Percentiles rank a stretch among this genome's conserved stretches.
Conservation (phyloP, 2,329 filamentous ascomycete genomes). For the Sporothrix mexicana region DNA sequence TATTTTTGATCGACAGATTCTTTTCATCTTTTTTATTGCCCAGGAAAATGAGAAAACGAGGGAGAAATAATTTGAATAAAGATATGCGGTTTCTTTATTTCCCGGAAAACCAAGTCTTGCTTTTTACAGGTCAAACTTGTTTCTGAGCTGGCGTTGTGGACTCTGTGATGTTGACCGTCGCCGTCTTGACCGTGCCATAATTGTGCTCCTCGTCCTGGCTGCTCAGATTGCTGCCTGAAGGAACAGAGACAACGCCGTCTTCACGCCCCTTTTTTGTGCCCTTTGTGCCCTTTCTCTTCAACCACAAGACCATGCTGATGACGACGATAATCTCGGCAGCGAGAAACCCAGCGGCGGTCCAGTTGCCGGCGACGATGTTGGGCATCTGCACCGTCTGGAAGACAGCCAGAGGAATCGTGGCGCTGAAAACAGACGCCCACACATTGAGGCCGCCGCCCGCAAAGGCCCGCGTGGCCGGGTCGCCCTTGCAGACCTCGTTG, state of each 20-base stretch:
- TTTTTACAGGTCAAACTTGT: background rate
- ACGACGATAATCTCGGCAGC: conserved; percentile 4
- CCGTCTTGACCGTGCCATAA: background rate
- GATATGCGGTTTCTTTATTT: too few species aligned
- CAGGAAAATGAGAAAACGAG: too few species aligned
- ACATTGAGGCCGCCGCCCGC: conserved; percentile 17
- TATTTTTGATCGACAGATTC: too few species aligned
- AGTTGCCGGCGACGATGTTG: conserved; percentile 4
- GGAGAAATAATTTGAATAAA: too few species aligned
- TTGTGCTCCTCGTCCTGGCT: conserved; percentile 14
- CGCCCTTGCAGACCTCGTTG: conserved; percentile 23
- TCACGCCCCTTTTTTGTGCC: background rate
- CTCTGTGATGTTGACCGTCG: background rate
- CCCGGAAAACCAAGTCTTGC: too few species aligned
- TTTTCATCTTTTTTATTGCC: too few species aligned
- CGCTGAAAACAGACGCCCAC: background rate
- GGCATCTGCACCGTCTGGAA: conserved; percentile 24
- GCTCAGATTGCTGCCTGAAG: background rate
- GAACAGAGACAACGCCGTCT: background rate
- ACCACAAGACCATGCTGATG: conserved; percentile 8
- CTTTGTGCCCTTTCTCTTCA: background rate
- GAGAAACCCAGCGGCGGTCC: background rate
- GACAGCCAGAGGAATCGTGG: conserved; percentile 7
- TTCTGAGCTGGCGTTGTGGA: background rate
- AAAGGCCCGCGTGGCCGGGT: conserved; percentile 23